These are phyloP conservation scores for Cymodocea nodosa DNA, from an alignment of 116 monocot genomes.

Conservation along the genomic window DNA sequence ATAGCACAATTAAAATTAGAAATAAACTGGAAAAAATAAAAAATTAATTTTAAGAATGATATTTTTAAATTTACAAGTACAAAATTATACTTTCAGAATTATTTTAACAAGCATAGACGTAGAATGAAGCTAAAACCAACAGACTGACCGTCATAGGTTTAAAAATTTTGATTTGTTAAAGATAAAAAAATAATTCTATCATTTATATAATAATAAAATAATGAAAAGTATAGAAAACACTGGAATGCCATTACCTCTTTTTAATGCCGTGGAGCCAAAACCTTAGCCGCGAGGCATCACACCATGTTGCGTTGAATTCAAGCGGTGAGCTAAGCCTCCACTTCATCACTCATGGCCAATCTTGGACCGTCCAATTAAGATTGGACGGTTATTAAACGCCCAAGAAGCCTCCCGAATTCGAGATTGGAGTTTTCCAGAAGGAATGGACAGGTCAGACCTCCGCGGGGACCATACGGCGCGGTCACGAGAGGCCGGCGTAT, in stretches of 20 bases:
- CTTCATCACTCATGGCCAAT: not conserved
- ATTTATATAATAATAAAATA: not conserved
- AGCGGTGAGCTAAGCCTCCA: not conserved
- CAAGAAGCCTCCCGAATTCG: not conserved
- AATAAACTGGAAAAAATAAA: no score
- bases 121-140: no score
- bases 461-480: not conserved
- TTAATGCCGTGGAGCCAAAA: no score
- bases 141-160: no score
- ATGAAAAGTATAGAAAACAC: not conserved
- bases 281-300: not conserved
- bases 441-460: not conserved
- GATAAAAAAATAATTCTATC: no score
- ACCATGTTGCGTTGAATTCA: conserved; percentile 1
- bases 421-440: not conserved
- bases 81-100: no score
- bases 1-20: no score
- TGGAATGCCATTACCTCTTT: not conserved
- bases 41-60: no score
- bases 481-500: not conserved
- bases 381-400: not conserved
- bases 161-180: no score
- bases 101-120: no score
- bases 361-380: not conserved
- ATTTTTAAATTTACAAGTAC: no score